Conservation (phyloP, 768 basidiomycete species). For the Lactarius tabidus region DNA sequence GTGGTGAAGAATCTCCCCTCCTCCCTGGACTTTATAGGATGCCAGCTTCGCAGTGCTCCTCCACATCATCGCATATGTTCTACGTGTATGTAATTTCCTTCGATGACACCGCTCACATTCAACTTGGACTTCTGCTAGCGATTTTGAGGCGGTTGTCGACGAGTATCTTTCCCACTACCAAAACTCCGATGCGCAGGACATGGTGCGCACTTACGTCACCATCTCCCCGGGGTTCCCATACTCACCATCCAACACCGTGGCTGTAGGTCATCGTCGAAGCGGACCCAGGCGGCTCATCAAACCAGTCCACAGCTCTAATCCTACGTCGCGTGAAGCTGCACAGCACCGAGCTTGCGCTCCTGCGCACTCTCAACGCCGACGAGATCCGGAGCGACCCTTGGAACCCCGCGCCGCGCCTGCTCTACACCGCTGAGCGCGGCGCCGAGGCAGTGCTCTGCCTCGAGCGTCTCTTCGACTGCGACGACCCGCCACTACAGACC, state of each 20-base stretch:
- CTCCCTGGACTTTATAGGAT: conserved; percentile 11
- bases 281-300: background rate
- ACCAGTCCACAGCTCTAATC: conserved; percentile 10
- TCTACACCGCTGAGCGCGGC: conserved; percentile 42
- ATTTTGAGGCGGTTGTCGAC: conserved; percentile 24
- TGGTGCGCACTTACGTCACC: conserved; percentile 11
- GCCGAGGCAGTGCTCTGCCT: conserved; percentile 42
- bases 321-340: conserved; percentile 17
- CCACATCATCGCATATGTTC: conserved; percentile 20
- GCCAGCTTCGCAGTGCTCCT: conserved; percentile 17
- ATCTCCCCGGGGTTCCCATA: background rate
- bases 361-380: conserved; percentile 43
- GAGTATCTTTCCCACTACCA: conserved; percentile 22
- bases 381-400: conserved; percentile 48
- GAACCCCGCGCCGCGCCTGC: conserved; percentile 49
- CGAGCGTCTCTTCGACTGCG: conserved; percentile 42
- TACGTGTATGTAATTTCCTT: conserved; percentile 11
- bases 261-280: background rate
- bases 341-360: conserved; percentile 37
- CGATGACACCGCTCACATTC: no score
- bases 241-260: no score
- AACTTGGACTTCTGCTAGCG: background rate
- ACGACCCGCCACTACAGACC: conserved; percentile 43
- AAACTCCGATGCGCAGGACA: background rate
- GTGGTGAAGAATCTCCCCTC: background rate